Percentiles rank a stretch among this genome's conserved stretches.
Conservation (phyloP, 768 basidiomycete genomes). For the Lactarius pseudohatsudake region DNA sequence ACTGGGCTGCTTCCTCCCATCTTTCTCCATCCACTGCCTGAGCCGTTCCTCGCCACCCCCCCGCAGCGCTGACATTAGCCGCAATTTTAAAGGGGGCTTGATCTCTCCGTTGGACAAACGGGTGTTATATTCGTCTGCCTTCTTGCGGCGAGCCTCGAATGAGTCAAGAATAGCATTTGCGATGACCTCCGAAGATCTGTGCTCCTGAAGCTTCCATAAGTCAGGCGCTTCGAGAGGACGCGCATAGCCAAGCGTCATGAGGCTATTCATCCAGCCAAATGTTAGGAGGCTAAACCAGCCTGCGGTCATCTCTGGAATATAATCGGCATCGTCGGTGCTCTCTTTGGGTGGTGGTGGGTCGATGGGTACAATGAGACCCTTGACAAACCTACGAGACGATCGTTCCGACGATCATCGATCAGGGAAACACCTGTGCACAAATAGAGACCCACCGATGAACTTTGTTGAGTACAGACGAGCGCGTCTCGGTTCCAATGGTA, state of each 20-base stretch:
- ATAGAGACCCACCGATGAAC: slow-evolving; percentile 9
- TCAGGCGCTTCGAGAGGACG: no score
- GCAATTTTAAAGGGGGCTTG: slow-evolving; percentile 48
- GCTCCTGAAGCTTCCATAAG: no score
- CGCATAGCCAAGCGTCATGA: no score
- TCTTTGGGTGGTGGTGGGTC: slow-evolving; percentile 44
- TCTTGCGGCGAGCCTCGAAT: slow-evolving; percentile 55
- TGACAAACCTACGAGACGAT: slow-evolving; percentile 18
- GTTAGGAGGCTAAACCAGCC: slow-evolving; percentile 57
- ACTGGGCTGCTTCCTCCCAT: slow-evolving; percentile 63
- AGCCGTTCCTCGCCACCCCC: slow-evolving; percentile 56
- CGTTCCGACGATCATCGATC: not conserved
- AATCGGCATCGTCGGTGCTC: slow-evolving; percentile 57
- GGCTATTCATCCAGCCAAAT: no score
- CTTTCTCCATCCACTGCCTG: slow-evolving; percentile 59
- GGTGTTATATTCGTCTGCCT: slow-evolving; percentile 69
- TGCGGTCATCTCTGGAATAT: slow-evolving; percentile 68
- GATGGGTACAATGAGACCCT: slow-evolving; percentile 23
- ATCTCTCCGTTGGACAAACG: slow-evolving; percentile 65
- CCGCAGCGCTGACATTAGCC: slow-evolving; percentile 59
- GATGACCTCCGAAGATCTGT: no score
- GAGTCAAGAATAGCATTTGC: slow-evolving; percentile 58
- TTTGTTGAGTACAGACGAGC: not conserved
- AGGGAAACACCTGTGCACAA: not conserved
- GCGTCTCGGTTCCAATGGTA: not conserved